Evolutionary conservation across 1,284 basidiomycete genomes (phyloP), one percentile per base, ranked within the genome.

Genomic region (Ustilago sp.): DNA sequence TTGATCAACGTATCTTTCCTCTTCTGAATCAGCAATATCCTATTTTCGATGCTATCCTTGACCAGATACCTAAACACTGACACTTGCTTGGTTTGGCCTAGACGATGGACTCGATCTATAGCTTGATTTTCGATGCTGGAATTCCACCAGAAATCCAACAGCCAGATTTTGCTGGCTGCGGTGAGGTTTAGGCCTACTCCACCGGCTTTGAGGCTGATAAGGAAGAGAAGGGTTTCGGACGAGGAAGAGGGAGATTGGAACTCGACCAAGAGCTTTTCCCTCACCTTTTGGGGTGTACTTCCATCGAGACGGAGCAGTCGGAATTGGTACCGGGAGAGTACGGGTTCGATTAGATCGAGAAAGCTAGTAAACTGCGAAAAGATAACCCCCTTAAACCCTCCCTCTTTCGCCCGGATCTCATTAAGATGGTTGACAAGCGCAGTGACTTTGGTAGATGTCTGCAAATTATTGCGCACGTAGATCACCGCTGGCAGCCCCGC

Each of bases 51-150:
- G 34, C 94, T 93, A 82, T 94, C 91, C 83, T 94, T 91, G 80
- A 99, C 94, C 71, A 98, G 92, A 86, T 94, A 95, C 63, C 96
- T 93, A 63, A 92, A 94, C 35, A 97, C 94, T 77, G 92, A 92
- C 19, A 98, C 96, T 0, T 92, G 92, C 59, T 91, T 90, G 4
- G 92, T 95, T 86, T 99, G 97, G 0, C 93, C 93, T 34, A 94
- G 91, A 35, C 93, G 88, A 81, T 94, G 93, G 23, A 94, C 91
- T 3, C 80, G 60, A 52, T 85, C 78, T 38, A 81, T 63, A 34
- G 88, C 94, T 89, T 97, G 94, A 75, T 92, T 92, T 86, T 95
- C 94, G 23, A 70, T 74, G n/a, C 64, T 73, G 8, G 65, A 72
- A 63, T 82, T 86, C 74, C 85, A 84, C 79, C 86, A 86, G 68